Percentiles rank a stretch among this genome's conserved stretches.
Conservation (phyloP, 441 rosid species). For the Adansonia grandidieri region DNA sequence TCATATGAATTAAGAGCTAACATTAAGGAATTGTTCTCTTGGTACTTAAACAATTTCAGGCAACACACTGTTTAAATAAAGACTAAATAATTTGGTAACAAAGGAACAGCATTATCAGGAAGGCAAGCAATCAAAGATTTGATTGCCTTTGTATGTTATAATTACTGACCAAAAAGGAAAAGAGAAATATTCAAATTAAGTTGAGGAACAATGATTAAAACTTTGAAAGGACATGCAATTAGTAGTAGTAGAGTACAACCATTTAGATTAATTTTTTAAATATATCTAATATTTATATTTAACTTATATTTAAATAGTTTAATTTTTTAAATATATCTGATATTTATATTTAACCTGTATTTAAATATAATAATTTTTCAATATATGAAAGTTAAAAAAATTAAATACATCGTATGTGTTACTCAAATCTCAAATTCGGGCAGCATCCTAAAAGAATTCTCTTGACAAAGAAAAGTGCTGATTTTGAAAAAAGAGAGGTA, state of each 20-base stretch:
- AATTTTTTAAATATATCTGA: too few relatives aligned
- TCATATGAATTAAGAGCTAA: background rate
- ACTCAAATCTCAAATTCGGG: too few relatives aligned
- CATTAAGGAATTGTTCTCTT: background rate
- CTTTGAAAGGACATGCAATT: slow-evolving; percentile 28
- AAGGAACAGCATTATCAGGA: slow-evolving; percentile 7
- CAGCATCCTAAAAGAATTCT: background rate
- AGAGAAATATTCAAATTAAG: slow-evolving; percentile 4
- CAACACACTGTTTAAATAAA: background rate
- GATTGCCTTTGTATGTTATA: slow-evolving; percentile 20
- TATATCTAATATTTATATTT: too few relatives aligned
- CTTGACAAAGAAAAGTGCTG: background rate
- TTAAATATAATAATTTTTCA: too few relatives aligned
- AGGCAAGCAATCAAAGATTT: slow-evolving; percentile 13
- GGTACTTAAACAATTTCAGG: background rate
- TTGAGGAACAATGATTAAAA: slow-evolving; percentile 32
- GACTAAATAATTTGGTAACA: background rate
- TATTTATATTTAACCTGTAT: too few relatives aligned
- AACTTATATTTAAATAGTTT: too few relatives aligned
- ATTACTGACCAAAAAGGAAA: slow-evolving; percentile 17
- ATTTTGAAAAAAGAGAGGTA: background rate
- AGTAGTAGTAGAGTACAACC: background rate
- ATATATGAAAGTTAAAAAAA: too few relatives aligned
- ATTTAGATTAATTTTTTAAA: too few relatives aligned
- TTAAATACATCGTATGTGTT: too few relatives aligned